Percentiles rank a stretch among this genome's conserved stretches.
Conservation (phyloP, 495 filamentous ascomycete species). For the Daldinia loculata region DNA sequence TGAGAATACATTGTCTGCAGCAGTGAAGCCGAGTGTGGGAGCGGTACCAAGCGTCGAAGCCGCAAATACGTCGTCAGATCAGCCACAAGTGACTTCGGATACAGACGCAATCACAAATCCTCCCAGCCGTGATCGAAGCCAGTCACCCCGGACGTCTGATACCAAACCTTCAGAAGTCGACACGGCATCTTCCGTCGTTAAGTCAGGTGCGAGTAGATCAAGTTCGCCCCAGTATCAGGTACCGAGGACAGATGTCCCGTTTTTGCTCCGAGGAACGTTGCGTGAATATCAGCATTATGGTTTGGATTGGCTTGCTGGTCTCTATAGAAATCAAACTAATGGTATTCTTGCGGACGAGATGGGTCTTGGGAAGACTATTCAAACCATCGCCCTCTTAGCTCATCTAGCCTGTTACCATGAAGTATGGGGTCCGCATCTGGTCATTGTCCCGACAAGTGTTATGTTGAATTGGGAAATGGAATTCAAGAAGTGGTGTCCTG, state of each 20-base stretch:
- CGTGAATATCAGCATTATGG: conserved; percentile 98
- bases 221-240: conserved; percentile 55
- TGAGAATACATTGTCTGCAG: conserved; percentile 41
- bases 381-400: conserved; percentile 94
- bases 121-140: conserved; percentile 56
- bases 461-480: conserved; percentile 99
- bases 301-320: conserved; percentile 91
- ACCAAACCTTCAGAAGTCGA: conserved; percentile 75
- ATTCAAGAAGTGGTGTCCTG: conserved; percentile 99
- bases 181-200: conserved; percentile 69
- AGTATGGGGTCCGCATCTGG: conserved; percentile 94
- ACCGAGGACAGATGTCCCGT: conserved; percentile 79
- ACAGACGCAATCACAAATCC: conserved; percentile 50
- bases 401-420: conserved; percentile 91
- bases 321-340: conserved; percentile 93
- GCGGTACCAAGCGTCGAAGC: conserved; percentile 38
- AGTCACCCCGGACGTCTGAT: conserved; percentile 68
- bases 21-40: conserved; percentile 22
- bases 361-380: conserved; percentile 98
- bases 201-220: conserved; percentile 52
- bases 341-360: conserved; percentile 99
- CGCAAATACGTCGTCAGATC: conserved; percentile 32
- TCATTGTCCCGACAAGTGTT: conserved; percentile 97
- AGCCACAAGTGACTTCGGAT: conserved; percentile 45
- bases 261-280: conserved; percentile 87